Conservation (phyloP, 148 eudicot genomes). For the Camellia japonica region DNA sequence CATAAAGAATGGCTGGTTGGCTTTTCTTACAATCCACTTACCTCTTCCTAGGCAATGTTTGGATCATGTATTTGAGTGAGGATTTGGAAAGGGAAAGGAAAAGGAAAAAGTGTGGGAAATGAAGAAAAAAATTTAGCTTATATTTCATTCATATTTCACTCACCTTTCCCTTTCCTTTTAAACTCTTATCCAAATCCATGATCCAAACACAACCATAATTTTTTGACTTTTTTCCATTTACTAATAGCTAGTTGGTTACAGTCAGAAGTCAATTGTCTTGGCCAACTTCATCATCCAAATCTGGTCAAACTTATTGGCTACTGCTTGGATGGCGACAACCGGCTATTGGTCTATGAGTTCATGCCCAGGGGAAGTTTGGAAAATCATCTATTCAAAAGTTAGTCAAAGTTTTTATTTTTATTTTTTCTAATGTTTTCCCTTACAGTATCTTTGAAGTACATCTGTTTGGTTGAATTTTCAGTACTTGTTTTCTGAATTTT, state of each 20-base stretch:
- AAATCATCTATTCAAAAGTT: constrained; percentile 39
- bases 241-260: constrained; percentile 24
- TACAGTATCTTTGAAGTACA: neutral
- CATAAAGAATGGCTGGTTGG: constrained; percentile 61
- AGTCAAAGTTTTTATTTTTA: neutral
- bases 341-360: constrained; percentile 50
- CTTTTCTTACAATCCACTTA: constrained; percentile 7
- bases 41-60: neutral
- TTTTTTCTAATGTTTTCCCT: neutral
- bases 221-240: neutral
- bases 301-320: constrained; percentile 55
- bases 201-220: neutral
- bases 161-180: too few relatives aligned
- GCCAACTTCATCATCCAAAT: constrained; percentile 51
- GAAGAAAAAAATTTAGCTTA: too few relatives aligned
- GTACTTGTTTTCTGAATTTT: too few relatives aligned
- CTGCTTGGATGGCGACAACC: constrained; percentile 43
- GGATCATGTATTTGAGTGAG: too few relatives aligned
- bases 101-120: too few relatives aligned
- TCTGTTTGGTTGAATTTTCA: too few relatives aligned
- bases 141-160: too few relatives aligned
- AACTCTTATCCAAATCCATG: too few relatives aligned
- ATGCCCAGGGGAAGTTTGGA: constrained; percentile 53
- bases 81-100: too few relatives aligned
- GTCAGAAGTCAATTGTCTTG: constrained; percentile 49